These are phyloP conservation scores for Cnidoscolus chayamansa DNA, from an alignment of 441 rosid species.

Conservation along the genomic window DNA sequence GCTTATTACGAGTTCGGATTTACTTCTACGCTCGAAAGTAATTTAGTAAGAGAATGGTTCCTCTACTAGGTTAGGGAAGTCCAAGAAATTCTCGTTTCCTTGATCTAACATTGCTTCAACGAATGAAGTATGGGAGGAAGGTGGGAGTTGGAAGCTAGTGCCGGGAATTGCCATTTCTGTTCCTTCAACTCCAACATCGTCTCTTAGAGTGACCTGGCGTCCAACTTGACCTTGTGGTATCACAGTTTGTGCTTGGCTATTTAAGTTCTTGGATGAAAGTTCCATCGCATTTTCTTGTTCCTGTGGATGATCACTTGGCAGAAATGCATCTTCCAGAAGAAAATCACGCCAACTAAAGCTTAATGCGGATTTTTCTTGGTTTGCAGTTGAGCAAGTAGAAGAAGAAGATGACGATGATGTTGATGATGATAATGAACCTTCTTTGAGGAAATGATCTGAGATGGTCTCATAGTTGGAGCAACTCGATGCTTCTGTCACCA, in stretches of 20 bases:
- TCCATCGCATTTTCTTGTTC: slow-evolving; percentile 30
- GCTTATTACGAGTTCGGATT: slow-evolving; percentile 6
- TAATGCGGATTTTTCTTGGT: slow-evolving; percentile 34
- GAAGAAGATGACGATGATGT: slow-evolving; percentile 45
- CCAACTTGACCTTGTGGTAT: neutral
- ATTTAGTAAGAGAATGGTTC: slow-evolving; percentile 42
- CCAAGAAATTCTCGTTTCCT: slow-evolving; percentile 63
- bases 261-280: slow-evolving; percentile 29
- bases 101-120: slow-evolving; percentile 61
- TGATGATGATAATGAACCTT: slow-evolving; percentile 26
- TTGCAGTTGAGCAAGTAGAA: slow-evolving; percentile 58
- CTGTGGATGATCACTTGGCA: slow-evolving; percentile 22
- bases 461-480: slow-evolving; percentile 27
- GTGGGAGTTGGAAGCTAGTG: slow-evolving; percentile 24
- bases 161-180: slow-evolving; percentile 28
- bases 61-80: slow-evolving; percentile 54
- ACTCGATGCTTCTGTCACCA: slow-evolving; percentile 53
- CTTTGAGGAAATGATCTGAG: slow-evolving; percentile 27
- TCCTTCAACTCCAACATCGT: slow-evolving; percentile 20
- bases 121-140: slow-evolving; percentile 40
- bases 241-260: slow-evolving; percentile 15
- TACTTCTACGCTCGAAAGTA: neutral
- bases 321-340: slow-evolving; percentile 55
- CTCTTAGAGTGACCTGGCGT: neutral
- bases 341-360: slow-evolving; percentile 77